phyloP scores from a whole-genome alignment of 2,329 filamentous ascomycete genomes.

The Fusarium sp. region DNA sequence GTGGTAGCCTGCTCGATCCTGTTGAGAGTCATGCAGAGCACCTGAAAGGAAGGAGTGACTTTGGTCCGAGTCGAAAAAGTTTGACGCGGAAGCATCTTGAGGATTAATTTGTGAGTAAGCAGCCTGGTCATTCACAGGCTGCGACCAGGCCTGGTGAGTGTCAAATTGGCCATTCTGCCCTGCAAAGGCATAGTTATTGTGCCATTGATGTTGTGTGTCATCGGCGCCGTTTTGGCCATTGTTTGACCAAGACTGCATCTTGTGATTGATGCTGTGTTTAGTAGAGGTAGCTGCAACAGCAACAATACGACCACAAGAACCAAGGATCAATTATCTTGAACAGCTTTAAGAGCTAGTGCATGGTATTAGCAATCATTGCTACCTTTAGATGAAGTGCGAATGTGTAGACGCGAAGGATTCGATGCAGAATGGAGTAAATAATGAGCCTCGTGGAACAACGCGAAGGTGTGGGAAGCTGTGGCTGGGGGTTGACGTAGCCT shows the following conservation, averaged over 20 bases:
- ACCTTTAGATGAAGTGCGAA: conserved; percentile 35
- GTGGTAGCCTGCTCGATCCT: conserved; percentile 50
- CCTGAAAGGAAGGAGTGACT: conserved; percentile 51
- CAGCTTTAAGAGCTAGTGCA: conserved; percentile 48
- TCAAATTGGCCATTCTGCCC: conserved; percentile 55
- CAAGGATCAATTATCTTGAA: conserved; percentile 43
- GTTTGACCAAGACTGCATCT: conserved; percentile 58
- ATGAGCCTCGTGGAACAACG: conserved; percentile 26
- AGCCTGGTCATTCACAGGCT: conserved; percentile 52
- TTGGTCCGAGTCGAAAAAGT: conserved; percentile 53
- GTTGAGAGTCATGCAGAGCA: conserved; percentile 48
- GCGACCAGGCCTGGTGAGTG: conserved; percentile 55
- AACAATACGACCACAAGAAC: conserved; percentile 38
- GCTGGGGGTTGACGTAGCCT: conserved; percentile 40
- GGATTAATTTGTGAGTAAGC: conserved; percentile 51
- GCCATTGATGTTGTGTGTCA: conserved; percentile 53
- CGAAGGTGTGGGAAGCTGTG: conserved; percentile 20
- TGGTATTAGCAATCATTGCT: conserved; percentile 49
- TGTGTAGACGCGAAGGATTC: conserved; percentile 36
- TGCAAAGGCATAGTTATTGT: conserved; percentile 51
- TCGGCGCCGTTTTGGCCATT: conserved; percentile 54
- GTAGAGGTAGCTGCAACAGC: conserved; percentile 37
- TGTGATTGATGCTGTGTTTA: conserved; percentile 39
- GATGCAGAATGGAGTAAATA: conserved; percentile 8
- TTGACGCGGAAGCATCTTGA: conserved; percentile 49